Percentiles rank a stretch among this genome's conserved stretches.
phyloP scores from a whole-genome alignment of 1,139 yeast genomes.

The Nakaseomyces glabratus region DNA sequence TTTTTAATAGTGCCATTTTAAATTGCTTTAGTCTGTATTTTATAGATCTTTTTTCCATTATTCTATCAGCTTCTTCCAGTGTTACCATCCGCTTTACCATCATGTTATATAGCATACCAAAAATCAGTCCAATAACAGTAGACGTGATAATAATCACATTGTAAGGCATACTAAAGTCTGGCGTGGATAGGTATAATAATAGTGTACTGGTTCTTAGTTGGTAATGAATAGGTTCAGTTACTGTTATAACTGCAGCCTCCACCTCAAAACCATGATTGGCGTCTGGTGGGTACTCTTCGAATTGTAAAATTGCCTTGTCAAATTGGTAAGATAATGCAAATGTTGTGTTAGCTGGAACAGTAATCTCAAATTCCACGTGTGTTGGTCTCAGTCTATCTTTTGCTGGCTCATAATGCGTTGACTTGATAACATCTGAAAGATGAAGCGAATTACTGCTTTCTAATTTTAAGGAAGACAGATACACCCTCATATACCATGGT shows the following conservation, averaged over 20 bases:
- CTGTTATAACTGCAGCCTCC: constrained; percentile 75
- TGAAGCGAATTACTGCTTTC: constrained; percentile 22
- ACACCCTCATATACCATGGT: constrained; percentile 91
- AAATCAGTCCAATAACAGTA: constrained; percentile 84
- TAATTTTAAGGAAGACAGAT: constrained; percentile 56
- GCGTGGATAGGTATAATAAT: constrained; percentile 81
- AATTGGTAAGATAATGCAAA: constrained; percentile 66
- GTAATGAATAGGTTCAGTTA: constrained; percentile 39
- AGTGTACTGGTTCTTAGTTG: constrained; percentile 76
- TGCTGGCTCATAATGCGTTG: constrained; percentile 65
- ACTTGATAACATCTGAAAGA: constrained; percentile 36
- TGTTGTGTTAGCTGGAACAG: constrained; percentile 55
- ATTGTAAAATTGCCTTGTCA: constrained; percentile 75
- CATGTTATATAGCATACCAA: constrained; percentile 78
- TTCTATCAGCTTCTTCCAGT: constrained; percentile 58
- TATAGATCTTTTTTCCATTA: constrained; percentile 14
- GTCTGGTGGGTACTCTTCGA: constrained; percentile 96
- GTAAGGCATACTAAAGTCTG: constrained; percentile 98
- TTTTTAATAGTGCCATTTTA: constrained; percentile 10
- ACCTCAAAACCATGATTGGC: constrained; percentile 97
- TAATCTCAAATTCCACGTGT: constrained; percentile 62
- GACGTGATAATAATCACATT: constrained; percentile 92
- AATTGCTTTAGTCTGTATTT: constrained; percentile 15
- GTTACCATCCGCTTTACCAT: constrained; percentile 68
- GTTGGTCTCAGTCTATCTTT: constrained; percentile 74